These are phyloP conservation scores for Delphinella strobiligena DNA, from an alignment of 2,329 filamentous ascomycete genomes.

Conservation along the genomic window DNA sequence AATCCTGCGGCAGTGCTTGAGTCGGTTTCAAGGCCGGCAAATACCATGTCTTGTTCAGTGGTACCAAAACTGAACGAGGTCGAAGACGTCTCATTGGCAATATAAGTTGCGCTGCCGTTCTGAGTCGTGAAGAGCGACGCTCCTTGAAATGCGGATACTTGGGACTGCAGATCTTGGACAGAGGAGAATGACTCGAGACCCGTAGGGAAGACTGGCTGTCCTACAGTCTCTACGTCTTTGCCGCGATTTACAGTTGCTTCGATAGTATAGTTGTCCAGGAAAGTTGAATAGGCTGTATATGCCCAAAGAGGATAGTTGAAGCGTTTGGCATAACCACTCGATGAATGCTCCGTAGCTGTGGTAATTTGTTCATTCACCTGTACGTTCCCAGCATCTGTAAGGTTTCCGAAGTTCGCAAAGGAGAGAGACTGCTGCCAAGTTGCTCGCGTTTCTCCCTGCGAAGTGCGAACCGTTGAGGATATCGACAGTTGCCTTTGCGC, in stretches of 20 bases:
- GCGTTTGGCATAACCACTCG: slow-evolving; percentile 24
- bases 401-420: slow-evolving; percentile 43
- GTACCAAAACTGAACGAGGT: slow-evolving; percentile 41
- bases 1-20: slow-evolving; percentile 1
- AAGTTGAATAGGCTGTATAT: slow-evolving; percentile 37
- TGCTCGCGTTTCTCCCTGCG: slow-evolving; percentile 28
- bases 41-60: slow-evolving; percentile 45
- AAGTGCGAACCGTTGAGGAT: slow-evolving; percentile 39
- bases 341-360: slow-evolving; percentile 35
- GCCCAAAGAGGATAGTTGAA: slow-evolving; percentile 52
- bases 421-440: slow-evolving; percentile 48
- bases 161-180: slow-evolving; percentile 8
- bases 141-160: slow-evolving; percentile 21
- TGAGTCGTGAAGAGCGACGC: slow-evolving; percentile 39
- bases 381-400: slow-evolving; percentile 42
- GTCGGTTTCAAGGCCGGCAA: slow-evolving; percentile 32
- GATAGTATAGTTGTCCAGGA: slow-evolving; percentile 32
- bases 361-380: slow-evolving; percentile 43
- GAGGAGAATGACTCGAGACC: slow-evolving; percentile 46
- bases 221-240: slow-evolving; percentile 34
- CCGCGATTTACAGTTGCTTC: slow-evolving; percentile 37
- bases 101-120: slow-evolving; percentile 46
- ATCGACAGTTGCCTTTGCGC: slow-evolving; percentile 46
- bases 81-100: slow-evolving; percentile 33
- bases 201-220: slow-evolving; percentile 43